Evolutionary conservation across 768 basidiomycete species (phyloP).

Genomic region (Leccinum aurantiacum): DNA sequence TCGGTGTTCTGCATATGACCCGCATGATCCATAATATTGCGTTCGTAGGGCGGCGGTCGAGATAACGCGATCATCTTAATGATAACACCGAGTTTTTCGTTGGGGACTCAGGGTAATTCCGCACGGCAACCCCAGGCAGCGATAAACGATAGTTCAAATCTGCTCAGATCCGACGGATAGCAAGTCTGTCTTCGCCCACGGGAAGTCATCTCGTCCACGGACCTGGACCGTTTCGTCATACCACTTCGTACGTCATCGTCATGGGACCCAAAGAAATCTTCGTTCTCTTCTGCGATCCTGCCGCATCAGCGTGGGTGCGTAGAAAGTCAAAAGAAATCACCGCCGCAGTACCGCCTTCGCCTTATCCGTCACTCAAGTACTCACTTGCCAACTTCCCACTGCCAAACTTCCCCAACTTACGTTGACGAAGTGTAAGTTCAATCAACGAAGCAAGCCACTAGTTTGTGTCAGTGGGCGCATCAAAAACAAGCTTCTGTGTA

Average conservation of each 20-base stretch:
- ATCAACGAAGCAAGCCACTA: neutral
- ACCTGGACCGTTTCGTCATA: neutral
- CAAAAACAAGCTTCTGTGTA: neutral
- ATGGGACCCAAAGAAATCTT: neutral
- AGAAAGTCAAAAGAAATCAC: neutral
- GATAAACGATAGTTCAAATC: neutral
- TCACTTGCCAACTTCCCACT: neutral
- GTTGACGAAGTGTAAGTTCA: neutral
- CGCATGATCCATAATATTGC: neutral
- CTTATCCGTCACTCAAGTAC: neutral
- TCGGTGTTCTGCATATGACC: conserved; percentile 16
- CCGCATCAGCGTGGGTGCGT: neutral
- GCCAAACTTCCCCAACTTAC: neutral
- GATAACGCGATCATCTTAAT: conserved; percentile 3
- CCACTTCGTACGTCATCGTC: neutral
- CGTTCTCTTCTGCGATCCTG: neutral
- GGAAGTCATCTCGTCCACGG: neutral
- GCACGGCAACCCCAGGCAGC: neutral
- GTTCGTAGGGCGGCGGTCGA: conserved; percentile 1
- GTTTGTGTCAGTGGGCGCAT: neutral
- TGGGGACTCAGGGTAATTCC: neutral
- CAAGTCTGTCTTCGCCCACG: neutral
- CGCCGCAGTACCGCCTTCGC: neutral
- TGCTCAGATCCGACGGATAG: neutral
- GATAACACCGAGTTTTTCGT: neutral